Conservation (phyloP, 2,329 filamentous ascomycete species). For the Elsinoe perseae region DNA sequence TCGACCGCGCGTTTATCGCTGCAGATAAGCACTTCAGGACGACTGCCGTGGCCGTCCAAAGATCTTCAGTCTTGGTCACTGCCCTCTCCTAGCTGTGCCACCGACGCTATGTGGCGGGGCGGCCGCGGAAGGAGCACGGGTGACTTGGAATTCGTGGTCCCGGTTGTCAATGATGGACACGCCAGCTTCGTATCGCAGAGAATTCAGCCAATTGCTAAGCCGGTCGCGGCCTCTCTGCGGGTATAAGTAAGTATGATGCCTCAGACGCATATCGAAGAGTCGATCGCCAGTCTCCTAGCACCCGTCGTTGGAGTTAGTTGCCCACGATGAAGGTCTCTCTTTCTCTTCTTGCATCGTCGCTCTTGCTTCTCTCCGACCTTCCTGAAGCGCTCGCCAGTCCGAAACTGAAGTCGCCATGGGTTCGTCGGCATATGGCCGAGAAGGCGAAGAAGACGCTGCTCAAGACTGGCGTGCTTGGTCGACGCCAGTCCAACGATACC, state of each 20-base stretch:
- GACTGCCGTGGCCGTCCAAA: background rate
- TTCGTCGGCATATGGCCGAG: background rate
- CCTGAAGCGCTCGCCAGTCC: background rate
- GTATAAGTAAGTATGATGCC: background rate
- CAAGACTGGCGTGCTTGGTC: background rate
- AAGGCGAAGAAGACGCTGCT: constrained; percentile 4
- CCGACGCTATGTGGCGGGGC: background rate
- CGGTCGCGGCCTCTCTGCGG: background rate
- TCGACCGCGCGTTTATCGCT: background rate
- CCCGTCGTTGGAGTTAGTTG: background rate
- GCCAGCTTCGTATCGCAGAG: background rate
- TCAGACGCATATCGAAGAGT: background rate
- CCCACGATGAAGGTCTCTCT: constrained; percentile 9
- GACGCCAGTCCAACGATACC: background rate
- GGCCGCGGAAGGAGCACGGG: background rate
- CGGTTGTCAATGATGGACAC: background rate
- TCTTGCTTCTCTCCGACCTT: background rate
- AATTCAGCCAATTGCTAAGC: background rate
- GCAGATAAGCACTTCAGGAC: background rate
- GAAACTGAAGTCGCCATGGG: background rate
- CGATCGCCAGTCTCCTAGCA: background rate
- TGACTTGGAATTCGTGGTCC: background rate
- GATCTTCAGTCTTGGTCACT: background rate
- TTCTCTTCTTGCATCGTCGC: background rate
- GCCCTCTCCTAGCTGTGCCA: background rate